Evolutionary conservation across 371 early-diverging fungal species (phyloP).

Genomic region (Zychaea mexicana): DNA sequence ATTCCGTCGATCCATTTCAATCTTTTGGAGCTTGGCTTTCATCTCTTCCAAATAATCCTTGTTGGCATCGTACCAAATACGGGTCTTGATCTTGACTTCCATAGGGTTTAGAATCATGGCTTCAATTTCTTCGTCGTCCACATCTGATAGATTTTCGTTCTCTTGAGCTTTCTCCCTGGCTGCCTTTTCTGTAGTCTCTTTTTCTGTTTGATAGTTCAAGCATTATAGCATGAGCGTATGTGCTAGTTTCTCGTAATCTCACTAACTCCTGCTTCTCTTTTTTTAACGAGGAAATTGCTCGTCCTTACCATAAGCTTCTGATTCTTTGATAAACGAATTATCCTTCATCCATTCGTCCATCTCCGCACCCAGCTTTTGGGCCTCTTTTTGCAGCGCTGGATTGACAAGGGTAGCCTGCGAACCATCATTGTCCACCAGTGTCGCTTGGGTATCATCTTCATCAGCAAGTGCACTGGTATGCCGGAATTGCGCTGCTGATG

Average conservation of each 20-base stretch:
- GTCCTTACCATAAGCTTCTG: conserved; percentile 39
- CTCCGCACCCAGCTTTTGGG: conserved; percentile 42
- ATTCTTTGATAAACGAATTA: conserved; percentile 24
- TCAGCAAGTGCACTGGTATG: not conserved
- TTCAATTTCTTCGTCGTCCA: conserved; percentile 82
- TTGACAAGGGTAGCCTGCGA: conserved; percentile 11
- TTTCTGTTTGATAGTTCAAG: conserved; percentile 25
- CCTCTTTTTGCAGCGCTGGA: conserved; percentile 21
- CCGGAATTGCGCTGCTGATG: not conserved
- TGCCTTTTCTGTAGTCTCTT: conserved; percentile 9
- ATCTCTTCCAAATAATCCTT: conserved; percentile 84
- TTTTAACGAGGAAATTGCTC: not conserved
- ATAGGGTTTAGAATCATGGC: conserved; percentile 69
- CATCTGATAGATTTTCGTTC: conserved; percentile 54
- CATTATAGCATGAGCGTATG: not conserved
- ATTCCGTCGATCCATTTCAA: conserved; percentile 52
- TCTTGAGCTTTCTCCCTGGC: conserved; percentile 1
- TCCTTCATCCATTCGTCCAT: conserved; percentile 43
- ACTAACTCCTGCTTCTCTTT: conserved; percentile 5
- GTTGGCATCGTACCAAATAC: conserved; percentile 86
- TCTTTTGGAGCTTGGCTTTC: conserved; percentile 51
- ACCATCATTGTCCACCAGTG: conserved; percentile 1
- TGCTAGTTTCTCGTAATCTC: too few species aligned
- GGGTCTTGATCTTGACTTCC: conserved; percentile 78
- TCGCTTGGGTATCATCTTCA: conserved; percentile 15